Evolutionary conservation across 495 filamentous ascomycete species (phyloP).

Genomic region (Penicillium paxilli): DNA sequence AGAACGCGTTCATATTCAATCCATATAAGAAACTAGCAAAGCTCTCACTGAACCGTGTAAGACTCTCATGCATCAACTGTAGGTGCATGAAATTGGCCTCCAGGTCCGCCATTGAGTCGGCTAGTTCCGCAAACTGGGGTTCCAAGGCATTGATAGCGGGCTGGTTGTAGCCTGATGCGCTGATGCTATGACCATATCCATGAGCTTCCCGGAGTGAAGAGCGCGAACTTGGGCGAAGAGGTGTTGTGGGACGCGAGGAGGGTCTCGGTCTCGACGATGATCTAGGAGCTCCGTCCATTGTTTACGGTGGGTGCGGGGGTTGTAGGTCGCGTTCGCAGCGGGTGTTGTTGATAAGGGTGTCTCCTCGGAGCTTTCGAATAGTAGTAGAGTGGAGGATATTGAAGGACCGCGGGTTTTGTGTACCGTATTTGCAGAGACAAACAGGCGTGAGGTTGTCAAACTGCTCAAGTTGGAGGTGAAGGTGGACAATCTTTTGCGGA

Average conservation of each 20-base stretch:
- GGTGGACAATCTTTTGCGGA: not conserved
- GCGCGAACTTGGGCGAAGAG: conserved; percentile 86
- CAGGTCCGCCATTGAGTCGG: conserved; percentile 91
- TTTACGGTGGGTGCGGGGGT: not conserved
- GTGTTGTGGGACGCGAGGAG: conserved; percentile 84
- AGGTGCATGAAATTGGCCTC: conserved; percentile 98
- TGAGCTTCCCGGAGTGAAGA: conserved; percentile 77
- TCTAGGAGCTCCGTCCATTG: conserved; percentile 32
- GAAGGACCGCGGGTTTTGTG: too few species aligned
- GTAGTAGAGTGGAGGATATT: conserved; percentile 3
- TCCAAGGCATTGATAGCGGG: conserved; percentile 82
- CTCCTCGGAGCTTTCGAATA: not conserved
- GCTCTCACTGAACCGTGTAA: conserved; percentile 92
- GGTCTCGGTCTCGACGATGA: conserved; percentile 41
- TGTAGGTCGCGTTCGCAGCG: too few species aligned
- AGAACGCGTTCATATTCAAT: conserved; percentile 98
- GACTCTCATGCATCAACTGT: conserved; percentile 93
- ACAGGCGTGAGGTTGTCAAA: too few species aligned
- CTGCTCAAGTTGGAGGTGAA: not conserved
- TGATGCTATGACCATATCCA: conserved; percentile 48
- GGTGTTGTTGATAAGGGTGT: not conserved
- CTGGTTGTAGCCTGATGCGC: conserved; percentile 48
- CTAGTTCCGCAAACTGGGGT: conserved; percentile 87
- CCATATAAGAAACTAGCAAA: conserved; percentile 96
- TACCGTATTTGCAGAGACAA: not conserved